Base-by-base conservation (phyloP, 2,329 filamentous ascomycete species). In the Xylaria multiplex region DNA sequence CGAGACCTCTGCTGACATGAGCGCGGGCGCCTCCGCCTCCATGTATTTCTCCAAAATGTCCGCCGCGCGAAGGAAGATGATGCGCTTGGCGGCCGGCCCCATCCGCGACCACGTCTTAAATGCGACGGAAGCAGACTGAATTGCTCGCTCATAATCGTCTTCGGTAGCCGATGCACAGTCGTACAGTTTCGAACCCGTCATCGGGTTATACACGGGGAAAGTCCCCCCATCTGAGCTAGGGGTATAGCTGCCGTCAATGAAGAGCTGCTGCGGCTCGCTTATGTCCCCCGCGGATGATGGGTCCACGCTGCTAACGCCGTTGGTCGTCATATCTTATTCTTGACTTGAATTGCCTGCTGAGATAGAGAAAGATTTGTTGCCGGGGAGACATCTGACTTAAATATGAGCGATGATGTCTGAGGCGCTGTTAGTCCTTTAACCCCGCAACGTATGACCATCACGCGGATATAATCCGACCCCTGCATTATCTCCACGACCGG, bases 1-100 rank as follows among this genome's bases (percentile, higher is more conserved):
- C 40, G 77, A 82, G 0, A 83, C 85, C 76, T 88, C 86, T 1
- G 68, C 70, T 60, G 81, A 79, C 82, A 91, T 88, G 76, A 89
- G 90, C 42, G 80, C 75, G 6, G 79, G 80, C 19, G 92, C 78
- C 76, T 93, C 91, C 6, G 87, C 85, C 22, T 81, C 80, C 13
- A 90, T 85, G 14, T 52, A 62, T 35, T 77, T 78, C 55, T 86
- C 82, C 64, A 94, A 80, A 52, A 93, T 79, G 13, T 89, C 86
- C 11, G 90, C 89, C 0, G 91, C 89, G 75, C 87, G 88, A 62
- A 91, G 80, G 65, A 96, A 84, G 68, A 96, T 88, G 69, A 90
- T 85, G 37, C 91, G 88, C 57, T 91, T 89, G 22, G 83, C 75
- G 27, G 81, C 48, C 74, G 1, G 90, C 16, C 67, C 60, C 24